A percentile compares a stretch with the other conserved stretches of the same genome.
Conservation (phyloP, 1,139 yeast genomes). For the Zygoascus sp. region DNA sequence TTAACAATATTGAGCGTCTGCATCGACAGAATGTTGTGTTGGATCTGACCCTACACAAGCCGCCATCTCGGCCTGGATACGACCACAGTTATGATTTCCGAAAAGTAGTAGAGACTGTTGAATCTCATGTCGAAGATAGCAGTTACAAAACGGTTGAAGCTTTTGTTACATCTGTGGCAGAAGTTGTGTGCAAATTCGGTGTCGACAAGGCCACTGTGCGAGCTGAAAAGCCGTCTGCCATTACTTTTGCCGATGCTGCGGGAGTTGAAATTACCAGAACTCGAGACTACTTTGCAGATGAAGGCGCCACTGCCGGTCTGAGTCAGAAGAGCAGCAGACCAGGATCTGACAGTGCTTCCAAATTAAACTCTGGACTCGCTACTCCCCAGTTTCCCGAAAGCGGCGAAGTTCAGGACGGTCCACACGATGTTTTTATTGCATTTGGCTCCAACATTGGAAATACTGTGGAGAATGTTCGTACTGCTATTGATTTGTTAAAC, state of each 20-base stretch:
- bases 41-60: conserved; percentile 44
- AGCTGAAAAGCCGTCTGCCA: conserved; percentile 84
- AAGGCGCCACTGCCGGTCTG: conserved; percentile 3
- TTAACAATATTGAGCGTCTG: conserved; percentile 81
- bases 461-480: conserved; percentile 54
- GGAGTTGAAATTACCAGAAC: conserved; percentile 70
- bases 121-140: conserved; percentile 61
- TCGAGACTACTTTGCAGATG: conserved; percentile 34
- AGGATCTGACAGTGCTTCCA: background rate
- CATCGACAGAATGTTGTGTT: conserved; percentile 71
- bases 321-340: background rate
- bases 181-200: conserved; percentile 46
- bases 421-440: conserved; percentile 67
- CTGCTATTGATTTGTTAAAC: conserved; percentile 52
- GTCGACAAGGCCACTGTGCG: conserved; percentile 48
- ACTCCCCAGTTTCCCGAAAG: conserved; percentile 25
- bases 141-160: conserved; percentile 93
- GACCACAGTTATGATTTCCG: conserved; percentile 31
- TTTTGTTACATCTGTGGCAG: conserved; percentile 68
- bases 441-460: conserved; percentile 88
- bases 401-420: conserved; percentile 18
- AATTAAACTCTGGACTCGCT: background rate
- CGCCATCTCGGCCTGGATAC: conserved; percentile 21
- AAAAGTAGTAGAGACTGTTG: conserved; percentile 32
- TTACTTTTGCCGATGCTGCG: conserved; percentile 81